Evolutionary conservation across 2,329 filamentous ascomycete species (phyloP).

Genomic region (Sordariomycetes sp.): DNA sequence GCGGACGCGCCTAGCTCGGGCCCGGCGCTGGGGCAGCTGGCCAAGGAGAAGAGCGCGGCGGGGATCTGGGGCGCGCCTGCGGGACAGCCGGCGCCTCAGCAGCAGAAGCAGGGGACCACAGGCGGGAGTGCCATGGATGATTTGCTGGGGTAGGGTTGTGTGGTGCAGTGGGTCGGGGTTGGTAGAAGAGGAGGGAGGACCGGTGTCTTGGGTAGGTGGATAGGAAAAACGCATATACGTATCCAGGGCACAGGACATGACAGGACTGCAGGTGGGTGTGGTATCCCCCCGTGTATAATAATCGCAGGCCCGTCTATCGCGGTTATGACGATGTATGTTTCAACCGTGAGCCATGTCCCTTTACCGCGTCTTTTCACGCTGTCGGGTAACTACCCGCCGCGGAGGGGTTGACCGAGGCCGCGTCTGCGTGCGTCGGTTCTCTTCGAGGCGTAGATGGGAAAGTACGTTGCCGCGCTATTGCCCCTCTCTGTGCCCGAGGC

Average conservation of each 20-base stretch:
- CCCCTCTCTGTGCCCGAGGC: too few species aligned
- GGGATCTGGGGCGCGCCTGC: slow-evolving; percentile 81
- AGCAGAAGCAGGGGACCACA: slow-evolving; percentile 9
- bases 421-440: too few species aligned
- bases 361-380: too few species aligned
- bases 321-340: too few species aligned
- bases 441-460: too few species aligned
- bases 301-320: not conserved
- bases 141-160: slow-evolving; percentile 25
- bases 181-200: not conserved
- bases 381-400: too few species aligned
- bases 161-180: not conserved
- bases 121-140: slow-evolving; percentile 28
- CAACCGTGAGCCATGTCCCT: too few species aligned
- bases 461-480: too few species aligned
- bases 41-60: slow-evolving; percentile 94
- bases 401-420: too few species aligned
- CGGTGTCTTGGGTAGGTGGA: not conserved
- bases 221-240: not conserved
- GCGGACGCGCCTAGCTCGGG: slow-evolving; percentile 44
- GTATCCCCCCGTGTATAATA: not conserved
- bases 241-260: not conserved
- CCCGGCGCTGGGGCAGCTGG: slow-evolving; percentile 80
- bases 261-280: not conserved
- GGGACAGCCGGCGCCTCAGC: slow-evolving; percentile 8